Percentiles rank a stretch among this genome's conserved stretches.
Evolutionary conservation across 306 rosid species (phyloP).

Genomic region (Trichosanthes cucumerina): DNA sequence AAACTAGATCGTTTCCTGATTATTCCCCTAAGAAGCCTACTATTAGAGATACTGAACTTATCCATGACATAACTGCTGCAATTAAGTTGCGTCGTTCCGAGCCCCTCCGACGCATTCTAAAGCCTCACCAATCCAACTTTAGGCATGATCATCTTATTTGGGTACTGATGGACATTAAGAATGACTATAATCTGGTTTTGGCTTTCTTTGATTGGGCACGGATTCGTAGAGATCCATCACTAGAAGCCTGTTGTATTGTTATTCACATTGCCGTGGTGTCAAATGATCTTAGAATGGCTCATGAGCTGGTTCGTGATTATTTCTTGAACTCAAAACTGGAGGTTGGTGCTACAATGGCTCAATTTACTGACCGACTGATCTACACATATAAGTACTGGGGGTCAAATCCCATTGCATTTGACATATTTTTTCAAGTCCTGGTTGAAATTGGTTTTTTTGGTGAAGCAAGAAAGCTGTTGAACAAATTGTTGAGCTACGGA

Average conservation of each 20-base stretch:
- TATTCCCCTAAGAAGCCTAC: constrained; percentile 63
- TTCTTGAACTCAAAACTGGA: constrained; percentile 44
- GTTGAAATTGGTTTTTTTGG: constrained; percentile 50
- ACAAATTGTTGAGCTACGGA: constrained; percentile 53
- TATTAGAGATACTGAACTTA: constrained; percentile 46
- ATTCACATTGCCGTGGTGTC: constrained; percentile 58
- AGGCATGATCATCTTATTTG: constrained; percentile 53
- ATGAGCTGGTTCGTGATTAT: constrained; percentile 42
- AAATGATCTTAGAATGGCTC: constrained; percentile 51
- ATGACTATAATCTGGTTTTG: constrained; percentile 47
- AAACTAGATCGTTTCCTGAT: constrained; percentile 67
- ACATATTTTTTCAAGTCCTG: constrained; percentile 62
- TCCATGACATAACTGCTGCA: constrained; percentile 46
- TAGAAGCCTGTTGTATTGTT: constrained; percentile 64
- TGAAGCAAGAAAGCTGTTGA: constrained; percentile 52
- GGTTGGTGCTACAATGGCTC: constrained; percentile 17
- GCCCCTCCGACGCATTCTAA: constrained; percentile 48
- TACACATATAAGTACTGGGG: constrained; percentile 85
- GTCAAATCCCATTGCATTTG: constrained; percentile 67
- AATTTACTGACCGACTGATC: constrained; percentile 47
- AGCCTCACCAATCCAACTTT: constrained; percentile 45
- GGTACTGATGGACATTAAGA: constrained; percentile 54
- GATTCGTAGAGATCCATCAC: constrained; percentile 33
- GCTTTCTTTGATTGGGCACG: constrained; percentile 68
- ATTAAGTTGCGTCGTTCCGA: constrained; percentile 56